Evolutionary conservation across 441 rosid species (phyloP).

Genomic region (Eruca vesicaria): DNA sequence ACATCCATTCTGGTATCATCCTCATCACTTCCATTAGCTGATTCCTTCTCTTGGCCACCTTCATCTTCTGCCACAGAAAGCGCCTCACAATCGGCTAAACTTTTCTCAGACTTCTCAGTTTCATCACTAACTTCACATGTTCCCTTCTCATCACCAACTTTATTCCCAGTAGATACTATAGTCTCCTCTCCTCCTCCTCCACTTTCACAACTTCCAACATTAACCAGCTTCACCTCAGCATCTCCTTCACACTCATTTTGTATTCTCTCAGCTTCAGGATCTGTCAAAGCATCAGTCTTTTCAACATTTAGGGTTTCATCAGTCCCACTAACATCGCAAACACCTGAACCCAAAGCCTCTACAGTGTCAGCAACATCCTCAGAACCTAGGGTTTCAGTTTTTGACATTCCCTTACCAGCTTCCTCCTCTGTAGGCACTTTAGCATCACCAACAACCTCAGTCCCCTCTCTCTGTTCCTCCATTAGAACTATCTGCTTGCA

Average conservation of each 20-base stretch:
- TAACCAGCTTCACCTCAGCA: not conserved
- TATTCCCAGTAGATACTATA: no score
- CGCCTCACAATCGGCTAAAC: not conserved
- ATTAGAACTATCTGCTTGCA: constrained; percentile 6
- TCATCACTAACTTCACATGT: not conserved
- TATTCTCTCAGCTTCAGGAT: not conserved
- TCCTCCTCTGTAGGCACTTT: constrained; percentile 32
- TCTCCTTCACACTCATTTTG: not conserved
- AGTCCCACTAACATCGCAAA: no score
- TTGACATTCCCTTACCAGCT: constrained; percentile 24
- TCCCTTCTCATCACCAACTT: no score
- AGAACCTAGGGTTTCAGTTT: constrained; percentile 28
- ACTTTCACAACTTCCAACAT: not conserved
- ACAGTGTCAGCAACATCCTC: constrained; percentile 40
- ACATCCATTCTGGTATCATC: not conserved
- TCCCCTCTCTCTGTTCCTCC: constrained; percentile 43
- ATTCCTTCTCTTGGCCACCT: not conserved
- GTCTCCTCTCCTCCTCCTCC: not conserved
- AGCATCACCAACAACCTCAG: constrained; percentile 28
- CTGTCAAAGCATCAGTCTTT: no score
- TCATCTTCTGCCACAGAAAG: no score
- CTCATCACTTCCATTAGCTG: not conserved
- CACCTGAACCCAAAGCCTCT: constrained; percentile 26
- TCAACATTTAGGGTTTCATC: no score
- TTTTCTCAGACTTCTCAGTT: not conserved